Conservation (phyloP, 257 asterid species). For the Ilex asprella region DNA sequence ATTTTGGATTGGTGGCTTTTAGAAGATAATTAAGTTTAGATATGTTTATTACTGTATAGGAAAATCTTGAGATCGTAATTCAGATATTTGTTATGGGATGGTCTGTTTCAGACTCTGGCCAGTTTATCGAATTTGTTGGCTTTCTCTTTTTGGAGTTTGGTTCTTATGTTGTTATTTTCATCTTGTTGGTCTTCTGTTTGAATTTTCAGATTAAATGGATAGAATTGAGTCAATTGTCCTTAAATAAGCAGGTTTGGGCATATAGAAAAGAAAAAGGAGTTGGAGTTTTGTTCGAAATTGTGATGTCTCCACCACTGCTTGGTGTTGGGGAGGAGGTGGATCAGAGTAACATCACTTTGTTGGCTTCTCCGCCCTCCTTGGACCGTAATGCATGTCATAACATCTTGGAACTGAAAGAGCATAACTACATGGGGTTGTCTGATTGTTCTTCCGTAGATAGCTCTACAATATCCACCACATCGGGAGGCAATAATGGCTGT, state of each 20-base stretch:
- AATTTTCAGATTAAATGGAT: too few species aligned
- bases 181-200: too few species aligned
- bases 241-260: conserved; percentile 15
- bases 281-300: conserved; percentile 17
- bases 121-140: too few species aligned
- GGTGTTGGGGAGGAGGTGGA: conserved; percentile 35
- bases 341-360: conserved; percentile 36
- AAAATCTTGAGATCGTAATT: too few species aligned
- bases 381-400: conserved; percentile 33
- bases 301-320: conserved; percentile 53
- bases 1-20: too few species aligned
- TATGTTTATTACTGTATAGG: too few species aligned
- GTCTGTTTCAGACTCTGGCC: too few species aligned
- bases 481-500: conserved; percentile 30
- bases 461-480: conserved; percentile 36
- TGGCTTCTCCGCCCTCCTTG: conserved; percentile 42
- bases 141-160: too few species aligned
- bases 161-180: too few species aligned
- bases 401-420: conserved; percentile 43
- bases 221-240: too few species aligned
- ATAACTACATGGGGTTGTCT: conserved; percentile 63
- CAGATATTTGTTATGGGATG: too few species aligned
- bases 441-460: conserved; percentile 71
- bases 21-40: too few species aligned
- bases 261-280: conserved; percentile 1